These are phyloP conservation scores for Glarea lozoyensis DNA, from an alignment of 495 filamentous ascomycete species.

Conservation along the genomic window DNA sequence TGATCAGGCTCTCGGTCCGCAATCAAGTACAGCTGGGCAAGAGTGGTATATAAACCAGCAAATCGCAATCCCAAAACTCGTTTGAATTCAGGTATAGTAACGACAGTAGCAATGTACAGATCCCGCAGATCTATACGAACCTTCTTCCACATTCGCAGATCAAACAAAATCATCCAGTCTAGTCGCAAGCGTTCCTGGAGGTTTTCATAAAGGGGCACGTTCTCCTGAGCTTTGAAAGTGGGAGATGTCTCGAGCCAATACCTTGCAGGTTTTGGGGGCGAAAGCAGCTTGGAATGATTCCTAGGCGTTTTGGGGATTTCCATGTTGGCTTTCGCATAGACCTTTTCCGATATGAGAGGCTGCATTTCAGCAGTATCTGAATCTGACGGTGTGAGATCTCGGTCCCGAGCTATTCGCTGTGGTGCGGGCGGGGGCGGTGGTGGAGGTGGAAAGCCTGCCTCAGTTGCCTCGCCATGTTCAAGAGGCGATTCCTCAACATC, in stretches of 20 bases:
- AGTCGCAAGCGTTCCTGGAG: slow-evolving; percentile 79
- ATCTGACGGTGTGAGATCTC: slow-evolving; percentile 50
- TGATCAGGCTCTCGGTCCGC: slow-evolving; percentile 95
- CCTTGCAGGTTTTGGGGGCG: slow-evolving; percentile 39
- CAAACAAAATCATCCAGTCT: slow-evolving; percentile 95
- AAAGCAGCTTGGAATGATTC: slow-evolving; percentile 24
- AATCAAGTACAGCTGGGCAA: slow-evolving; percentile 92
- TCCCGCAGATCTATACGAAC: slow-evolving; percentile 82
- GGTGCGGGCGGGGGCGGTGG: slow-evolving; percentile 49
- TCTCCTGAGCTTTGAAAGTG: slow-evolving; percentile 46
- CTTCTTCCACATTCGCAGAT: slow-evolving; percentile 94
- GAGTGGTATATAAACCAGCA: slow-evolving; percentile 83
- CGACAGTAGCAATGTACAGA: slow-evolving; percentile 91
- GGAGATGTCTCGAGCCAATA: slow-evolving; percentile 83
- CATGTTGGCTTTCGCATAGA: slow-evolving; percentile 43
- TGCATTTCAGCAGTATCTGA: slow-evolving; percentile 43
- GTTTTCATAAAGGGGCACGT: slow-evolving; percentile 68
- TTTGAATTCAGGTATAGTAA: slow-evolving; percentile 92
- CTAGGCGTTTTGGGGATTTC: slow-evolving; percentile 49
- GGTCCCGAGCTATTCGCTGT: slow-evolving; percentile 31
- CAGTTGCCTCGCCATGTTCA: slow-evolving; percentile 58
- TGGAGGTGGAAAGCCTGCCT: slow-evolving; percentile 57
- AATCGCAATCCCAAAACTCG: slow-evolving; percentile 88
- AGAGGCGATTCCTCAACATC: slow-evolving; percentile 27
- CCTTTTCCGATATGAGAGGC: slow-evolving; percentile 43